phyloP scores from a whole-genome alignment of 352 stramenopile species.

The Phytophthora crassamura region DNA sequence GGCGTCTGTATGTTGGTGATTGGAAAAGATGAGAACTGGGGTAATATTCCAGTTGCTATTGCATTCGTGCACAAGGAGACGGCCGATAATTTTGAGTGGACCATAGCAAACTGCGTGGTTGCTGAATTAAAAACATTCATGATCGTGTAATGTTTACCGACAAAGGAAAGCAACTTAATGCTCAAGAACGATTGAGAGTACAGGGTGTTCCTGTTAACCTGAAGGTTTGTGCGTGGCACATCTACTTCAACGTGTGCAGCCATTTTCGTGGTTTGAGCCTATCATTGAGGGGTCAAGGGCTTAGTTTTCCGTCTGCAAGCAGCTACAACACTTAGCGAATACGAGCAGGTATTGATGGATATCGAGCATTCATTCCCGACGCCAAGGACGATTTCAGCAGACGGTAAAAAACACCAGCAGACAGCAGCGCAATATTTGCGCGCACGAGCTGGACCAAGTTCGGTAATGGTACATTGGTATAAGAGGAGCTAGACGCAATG shows the following conservation, averaged over 20 bases:
- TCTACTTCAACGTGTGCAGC: conserved; percentile 22
- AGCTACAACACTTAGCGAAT: conserved; percentile 4
- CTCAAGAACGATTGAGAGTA: background rate
- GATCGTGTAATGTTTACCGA: conserved; percentile 6
- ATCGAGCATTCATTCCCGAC: background rate
- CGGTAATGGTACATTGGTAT: background rate
- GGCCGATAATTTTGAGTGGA: background rate
- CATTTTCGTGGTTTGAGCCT: conserved; percentile 8
- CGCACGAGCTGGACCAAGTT: conserved; percentile 14
- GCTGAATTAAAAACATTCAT: background rate
- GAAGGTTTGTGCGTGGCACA: conserved; percentile 14
- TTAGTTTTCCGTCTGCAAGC: conserved; percentile 9
- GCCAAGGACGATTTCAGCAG: background rate
- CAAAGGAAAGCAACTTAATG: conserved; percentile 13
- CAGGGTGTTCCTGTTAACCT: background rate
- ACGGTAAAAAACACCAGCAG: background rate
- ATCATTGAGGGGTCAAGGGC: background rate
- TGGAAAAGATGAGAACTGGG: background rate
- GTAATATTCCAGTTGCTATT: background rate
- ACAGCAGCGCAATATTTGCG: conserved; percentile 1
- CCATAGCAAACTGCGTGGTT: background rate
- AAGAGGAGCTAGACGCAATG: background rate
- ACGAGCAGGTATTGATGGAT: background rate
- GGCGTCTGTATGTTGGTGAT: background rate
- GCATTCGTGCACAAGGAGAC: too few species aligned